Conservation (phyloP, 352 stramenopile genomes). For the Pythium phragmitis region DNA sequence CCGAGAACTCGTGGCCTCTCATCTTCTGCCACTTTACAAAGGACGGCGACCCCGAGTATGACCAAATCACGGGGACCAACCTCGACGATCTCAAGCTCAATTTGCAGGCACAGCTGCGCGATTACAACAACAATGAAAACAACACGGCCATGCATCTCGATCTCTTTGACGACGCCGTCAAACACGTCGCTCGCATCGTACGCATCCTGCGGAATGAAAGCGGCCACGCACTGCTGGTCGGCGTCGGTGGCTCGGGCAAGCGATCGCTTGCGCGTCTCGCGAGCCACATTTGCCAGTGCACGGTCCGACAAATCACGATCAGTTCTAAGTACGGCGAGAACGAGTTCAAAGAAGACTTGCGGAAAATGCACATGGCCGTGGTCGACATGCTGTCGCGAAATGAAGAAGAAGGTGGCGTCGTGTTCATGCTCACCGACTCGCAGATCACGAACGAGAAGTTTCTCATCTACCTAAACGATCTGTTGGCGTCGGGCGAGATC, state of each 20-base stretch:
- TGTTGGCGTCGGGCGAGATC: slow-evolving; percentile 93
- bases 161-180: slow-evolving; percentile 96
- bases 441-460: slow-evolving; percentile 98
- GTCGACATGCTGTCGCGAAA: slow-evolving; percentile 89
- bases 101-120: slow-evolving; percentile 86
- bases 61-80: slow-evolving; percentile 90
- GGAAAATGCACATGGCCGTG: slow-evolving; percentile 92
- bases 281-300: slow-evolving; percentile 92
- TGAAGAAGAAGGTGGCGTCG: slow-evolving; percentile 85
- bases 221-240: slow-evolving; percentile 92
- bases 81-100: slow-evolving; percentile 89
- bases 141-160: slow-evolving; percentile 95
- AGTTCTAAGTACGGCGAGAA: slow-evolving; percentile 94
- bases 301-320: slow-evolving; percentile 93
- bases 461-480: slow-evolving; percentile 95
- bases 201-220: slow-evolving; percentile 91
- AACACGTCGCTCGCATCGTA: slow-evolving; percentile 94
- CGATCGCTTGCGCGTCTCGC: slow-evolving; percentile 92
- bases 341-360: slow-evolving; percentile 97
- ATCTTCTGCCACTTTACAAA: slow-evolving; percentile 97
- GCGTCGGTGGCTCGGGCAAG: slow-evolving; percentile 94
- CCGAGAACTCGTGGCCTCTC: slow-evolving; percentile 94
- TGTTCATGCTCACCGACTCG: slow-evolving; percentile 95
- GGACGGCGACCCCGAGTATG: slow-evolving; percentile 91
- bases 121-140: slow-evolving; percentile 96